Evolutionary conservation across 1,284 basidiomycete genomes (phyloP), one percentile per base, ranked within the genome.

Genomic region (Ganoderma multipileum): DNA sequence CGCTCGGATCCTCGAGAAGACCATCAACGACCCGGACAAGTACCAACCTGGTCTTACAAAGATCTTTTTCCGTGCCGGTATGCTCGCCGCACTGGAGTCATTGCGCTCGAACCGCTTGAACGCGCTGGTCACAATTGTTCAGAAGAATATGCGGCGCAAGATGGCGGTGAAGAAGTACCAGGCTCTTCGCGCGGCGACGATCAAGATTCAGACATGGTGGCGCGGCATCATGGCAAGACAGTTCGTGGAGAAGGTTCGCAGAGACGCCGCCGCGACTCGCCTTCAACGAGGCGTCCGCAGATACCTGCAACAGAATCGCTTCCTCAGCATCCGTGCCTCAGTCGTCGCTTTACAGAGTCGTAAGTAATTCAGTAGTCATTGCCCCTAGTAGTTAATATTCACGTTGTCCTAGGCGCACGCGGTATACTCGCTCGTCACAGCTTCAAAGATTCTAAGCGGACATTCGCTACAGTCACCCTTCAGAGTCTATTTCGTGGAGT

Each of bases 41-140:
- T 98, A 98, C 81, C 98, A 99, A 83, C 91, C 93, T 76, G 98
- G 98, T 74, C 86, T 97, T 30, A 98, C 95, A 42, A 99, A 99
- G 84, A 98, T 99, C 77, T 99, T 99, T 85, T 99, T 99, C 89
- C 91, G 98, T 65, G 96, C 98, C 14, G 98, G 98, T 73, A 98
- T 99, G 95, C 91, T 99, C 54, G 97, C 98, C n/a, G 92, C 95
- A 18, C 88, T 99, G 64, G 98, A 99, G 81, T 91, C 95, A 41
- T 84, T 96, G 63, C 92, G 98, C 36, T 92, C 95, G 8, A 91
- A 94, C 70, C 88, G 94, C 69, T 87, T 99, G 66, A 97, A 98
- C 77, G 85, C 90, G 23, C 89, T 99, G 79, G 96, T 97, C 66
- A 98, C 95, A 16, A 87, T 98, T 60, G 93, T 99, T 18, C 98